Percentiles rank a stretch among this genome's conserved stretches.
Conservation (phyloP, 495 filamentous ascomycete species). For the Aspergillus carlsbadensis region DNA sequence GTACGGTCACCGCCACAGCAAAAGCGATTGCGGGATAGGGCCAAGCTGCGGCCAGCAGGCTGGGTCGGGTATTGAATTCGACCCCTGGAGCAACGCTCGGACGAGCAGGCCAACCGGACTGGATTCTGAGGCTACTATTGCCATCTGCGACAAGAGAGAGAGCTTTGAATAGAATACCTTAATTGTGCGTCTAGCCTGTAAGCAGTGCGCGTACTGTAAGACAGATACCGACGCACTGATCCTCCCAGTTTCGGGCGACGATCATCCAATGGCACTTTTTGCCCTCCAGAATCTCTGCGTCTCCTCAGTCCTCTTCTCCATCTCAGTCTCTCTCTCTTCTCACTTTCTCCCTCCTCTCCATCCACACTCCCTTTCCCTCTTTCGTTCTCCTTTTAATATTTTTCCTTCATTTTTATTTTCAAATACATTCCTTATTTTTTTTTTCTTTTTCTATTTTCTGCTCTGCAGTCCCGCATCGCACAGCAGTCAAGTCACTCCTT, state of each 20-base stretch:
- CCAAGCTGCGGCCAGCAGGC: background rate
- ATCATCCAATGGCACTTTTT: slow-evolving; percentile 19
- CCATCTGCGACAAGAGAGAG: background rate
- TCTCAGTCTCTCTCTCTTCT: slow-evolving; percentile 14
- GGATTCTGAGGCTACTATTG: background rate
- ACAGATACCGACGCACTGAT: slow-evolving; percentile 18
- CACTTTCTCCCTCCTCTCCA: slow-evolving; percentile 9
- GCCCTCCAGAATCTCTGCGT: slow-evolving; percentile 2
- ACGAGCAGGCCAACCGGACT: background rate
- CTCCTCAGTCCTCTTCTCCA: slow-evolving; percentile 17
- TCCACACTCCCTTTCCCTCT: slow-evolving; percentile 22
- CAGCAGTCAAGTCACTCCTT: slow-evolving; percentile 21
- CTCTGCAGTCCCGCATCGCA: slow-evolving; percentile 14
- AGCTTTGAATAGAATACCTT: background rate
- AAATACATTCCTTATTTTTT: slow-evolving; percentile 11
- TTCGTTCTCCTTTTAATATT: slow-evolving; percentile 19
- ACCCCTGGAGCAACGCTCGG: slow-evolving; percentile 4
- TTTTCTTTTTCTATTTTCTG: slow-evolving; percentile 18
- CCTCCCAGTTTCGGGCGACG: slow-evolving; percentile 21
- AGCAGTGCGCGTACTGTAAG: slow-evolving; percentile 16
- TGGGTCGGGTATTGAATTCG: slow-evolving; percentile 6
- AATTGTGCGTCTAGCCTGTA: slow-evolving; percentile 10
- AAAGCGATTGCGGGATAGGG: background rate
- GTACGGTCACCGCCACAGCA: slow-evolving; percentile 12
- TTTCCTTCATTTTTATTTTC: slow-evolving; percentile 6